Evolutionary conservation across 2,329 filamentous ascomycete species (phyloP).

Genomic region (Aspergillus brasiliensis): DNA sequence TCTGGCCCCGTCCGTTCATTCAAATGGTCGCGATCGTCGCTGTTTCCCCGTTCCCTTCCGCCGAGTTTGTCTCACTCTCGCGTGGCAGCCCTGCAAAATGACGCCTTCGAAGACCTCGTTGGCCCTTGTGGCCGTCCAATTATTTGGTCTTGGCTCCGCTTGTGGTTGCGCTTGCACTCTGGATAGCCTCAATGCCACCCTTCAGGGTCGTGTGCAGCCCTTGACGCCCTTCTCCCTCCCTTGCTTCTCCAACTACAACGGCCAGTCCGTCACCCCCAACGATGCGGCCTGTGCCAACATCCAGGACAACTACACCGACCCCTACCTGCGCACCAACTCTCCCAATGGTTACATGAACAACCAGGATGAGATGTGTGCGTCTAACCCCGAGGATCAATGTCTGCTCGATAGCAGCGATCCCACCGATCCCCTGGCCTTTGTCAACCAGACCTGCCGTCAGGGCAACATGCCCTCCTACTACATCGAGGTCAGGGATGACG

Average conservation of each 20-base stretch:
- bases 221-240: conserved; percentile 15
- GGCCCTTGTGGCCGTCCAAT: conserved; percentile 1
- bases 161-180: conserved; percentile 1
- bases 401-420: conserved; percentile 20
- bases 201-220: conserved; percentile 13
- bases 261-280: conserved; percentile 6
- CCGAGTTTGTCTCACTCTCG: conserved; percentile 4
- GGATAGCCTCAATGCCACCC: conserved; percentile 11
- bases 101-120: conserved; percentile 9
- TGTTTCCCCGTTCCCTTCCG: background rate
- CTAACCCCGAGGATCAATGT: conserved; percentile 20
- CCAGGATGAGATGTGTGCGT: conserved; percentile 25
- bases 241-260: conserved; percentile 19
- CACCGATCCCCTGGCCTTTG: conserved; percentile 12
- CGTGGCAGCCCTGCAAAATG: conserved; percentile 10
- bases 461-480: conserved; percentile 18
- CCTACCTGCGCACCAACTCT: conserved; percentile 16
- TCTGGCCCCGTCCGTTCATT: background rate
- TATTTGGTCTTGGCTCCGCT: conserved; percentile 2
- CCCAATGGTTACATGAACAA: conserved; percentile 27
- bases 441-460: conserved; percentile 14
- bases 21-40: conserved; percentile 9
- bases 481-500: conserved; percentile 9
- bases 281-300: conserved; percentile 9
- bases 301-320: conserved; percentile 17